Evolutionary conservation across 192 early-diverging fungal genomes (phyloP).

Genomic region (Podila minutissima): DNA sequence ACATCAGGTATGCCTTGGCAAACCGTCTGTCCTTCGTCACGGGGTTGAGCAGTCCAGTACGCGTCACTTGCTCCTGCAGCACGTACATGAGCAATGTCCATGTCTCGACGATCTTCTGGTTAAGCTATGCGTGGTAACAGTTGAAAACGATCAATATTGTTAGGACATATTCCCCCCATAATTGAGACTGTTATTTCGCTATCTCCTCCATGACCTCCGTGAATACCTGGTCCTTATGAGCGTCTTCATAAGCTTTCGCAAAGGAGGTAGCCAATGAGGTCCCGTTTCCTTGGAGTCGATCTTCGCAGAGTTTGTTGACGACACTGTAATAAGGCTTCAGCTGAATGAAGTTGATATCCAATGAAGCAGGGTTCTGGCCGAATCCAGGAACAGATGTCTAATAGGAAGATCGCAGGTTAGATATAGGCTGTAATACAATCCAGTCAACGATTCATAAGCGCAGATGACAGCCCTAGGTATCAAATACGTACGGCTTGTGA

Average conservation of each 20-base stretch:
- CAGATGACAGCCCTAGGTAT: too few relatives aligned
- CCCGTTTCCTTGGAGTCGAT: constrained; percentile 40
- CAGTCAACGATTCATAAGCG: neutral
- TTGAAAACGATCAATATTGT: neutral
- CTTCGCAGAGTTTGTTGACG: constrained; percentile 57
- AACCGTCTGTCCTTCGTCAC: constrained; percentile 54
- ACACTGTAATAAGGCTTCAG: constrained; percentile 58
- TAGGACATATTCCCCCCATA: neutral
- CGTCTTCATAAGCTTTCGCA: constrained; percentile 46
- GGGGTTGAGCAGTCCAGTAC: constrained; percentile 44
- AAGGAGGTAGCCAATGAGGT: constrained; percentile 54
- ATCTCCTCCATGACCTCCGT: neutral
- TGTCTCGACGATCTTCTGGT: constrained; percentile 42
- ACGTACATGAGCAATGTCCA: constrained; percentile 56
- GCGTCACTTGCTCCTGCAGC: constrained; percentile 50
- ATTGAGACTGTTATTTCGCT: neutral
- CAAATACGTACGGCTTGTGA: constrained; percentile 28
- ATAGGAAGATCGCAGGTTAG: neutral
- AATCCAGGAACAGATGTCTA: constrained; percentile 27
- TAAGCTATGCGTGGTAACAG: constrained; percentile 7
- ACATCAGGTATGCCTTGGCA: constrained; percentile 46
- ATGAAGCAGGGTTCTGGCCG: constrained; percentile 19
- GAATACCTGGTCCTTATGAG: constrained; percentile 49
- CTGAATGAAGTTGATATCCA: constrained; percentile 30
- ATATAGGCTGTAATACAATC: neutral